phyloP scores from a whole-genome alignment of 345 rosid species.

The Euphorbia lathyris region DNA sequence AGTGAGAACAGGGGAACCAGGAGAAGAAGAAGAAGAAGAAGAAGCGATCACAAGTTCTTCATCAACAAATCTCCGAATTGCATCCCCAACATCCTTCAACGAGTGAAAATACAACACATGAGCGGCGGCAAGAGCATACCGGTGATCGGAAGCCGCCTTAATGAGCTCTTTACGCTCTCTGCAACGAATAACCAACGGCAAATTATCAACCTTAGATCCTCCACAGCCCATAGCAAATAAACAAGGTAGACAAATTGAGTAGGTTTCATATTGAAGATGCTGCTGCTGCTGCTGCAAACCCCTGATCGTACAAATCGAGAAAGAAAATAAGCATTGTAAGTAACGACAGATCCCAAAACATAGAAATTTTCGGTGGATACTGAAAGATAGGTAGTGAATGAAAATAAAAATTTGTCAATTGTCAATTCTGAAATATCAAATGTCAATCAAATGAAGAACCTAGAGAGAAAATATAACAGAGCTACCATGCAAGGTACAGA shows the following conservation, averaged over 20 bases:
- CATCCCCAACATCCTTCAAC: slow-evolving; percentile 69
- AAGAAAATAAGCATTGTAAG: slow-evolving; percentile 13
- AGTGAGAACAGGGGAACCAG: slow-evolving; percentile 73
- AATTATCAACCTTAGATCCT: slow-evolving; percentile 79
- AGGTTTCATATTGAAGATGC: slow-evolving; percentile 13
- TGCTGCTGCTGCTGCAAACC: neutral
- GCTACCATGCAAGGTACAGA: neutral
- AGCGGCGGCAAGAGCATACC: slow-evolving; percentile 82
- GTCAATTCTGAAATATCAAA: too few relatives aligned
- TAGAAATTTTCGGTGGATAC: neutral
- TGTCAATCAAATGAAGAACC: neutral
- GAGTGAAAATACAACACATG: slow-evolving; percentile 75
- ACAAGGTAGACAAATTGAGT: neutral
- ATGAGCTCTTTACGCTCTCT: slow-evolving; percentile 67
- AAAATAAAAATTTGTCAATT: too few relatives aligned
- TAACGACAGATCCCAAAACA: neutral
- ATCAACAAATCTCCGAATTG: slow-evolving; percentile 71
- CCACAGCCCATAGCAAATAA: slow-evolving; percentile 74
- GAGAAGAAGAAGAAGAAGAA: slow-evolving; percentile 36
- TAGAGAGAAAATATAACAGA: neutral
- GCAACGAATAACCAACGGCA: slow-evolving; percentile 69
- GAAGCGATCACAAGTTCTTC: slow-evolving; percentile 65
- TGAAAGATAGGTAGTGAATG: too few relatives aligned
- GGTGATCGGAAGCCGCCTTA: slow-evolving; percentile 66
- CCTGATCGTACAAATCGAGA: neutral